These are phyloP conservation scores for Termitomyces sp. DNA, from an alignment of 768 basidiomycete species.

Conservation along the genomic window DNA sequence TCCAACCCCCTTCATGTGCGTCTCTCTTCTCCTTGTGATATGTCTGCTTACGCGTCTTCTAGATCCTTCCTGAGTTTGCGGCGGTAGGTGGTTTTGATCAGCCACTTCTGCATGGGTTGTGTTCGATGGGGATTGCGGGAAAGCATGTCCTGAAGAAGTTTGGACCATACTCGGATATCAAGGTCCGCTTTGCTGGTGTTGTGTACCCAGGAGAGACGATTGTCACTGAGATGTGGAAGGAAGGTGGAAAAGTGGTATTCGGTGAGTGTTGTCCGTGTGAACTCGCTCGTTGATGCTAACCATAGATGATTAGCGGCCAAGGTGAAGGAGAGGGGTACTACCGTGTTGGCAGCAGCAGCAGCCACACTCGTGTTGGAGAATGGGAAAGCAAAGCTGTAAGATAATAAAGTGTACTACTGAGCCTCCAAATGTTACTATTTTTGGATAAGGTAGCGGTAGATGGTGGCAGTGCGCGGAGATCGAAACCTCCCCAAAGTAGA, in stretches of 20 bases:
- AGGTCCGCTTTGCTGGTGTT: constrained; percentile 89
- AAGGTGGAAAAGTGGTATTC: constrained; percentile 86
- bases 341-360: constrained; percentile 75
- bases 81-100: constrained; percentile 92
- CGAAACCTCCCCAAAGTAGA: constrained; percentile 15
- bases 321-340: constrained; percentile 77
- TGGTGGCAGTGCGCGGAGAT: constrained; percentile 12
- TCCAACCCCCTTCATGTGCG: constrained; percentile 84
- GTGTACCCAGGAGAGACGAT: constrained; percentile 96
- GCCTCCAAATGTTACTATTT: no score
- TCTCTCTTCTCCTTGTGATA: constrained; percentile 3
- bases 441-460: no score
- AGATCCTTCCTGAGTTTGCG: constrained; percentile 93
- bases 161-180: constrained; percentile 88
- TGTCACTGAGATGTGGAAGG: constrained; percentile 98
- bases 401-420: background rate
- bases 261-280: constrained; percentile 45
- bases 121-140: constrained; percentile 87
- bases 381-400: constrained; percentile 59
- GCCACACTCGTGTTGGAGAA: constrained; percentile 57
- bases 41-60: background rate
- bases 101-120: constrained; percentile 87
- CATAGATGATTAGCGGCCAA: constrained; percentile 54
- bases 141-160: constrained; percentile 89
- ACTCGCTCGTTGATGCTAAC: background rate